phyloP scores from a whole-genome alignment of 2,329 filamentous ascomycete species.

The Metarhizium anisopliae region DNA sequence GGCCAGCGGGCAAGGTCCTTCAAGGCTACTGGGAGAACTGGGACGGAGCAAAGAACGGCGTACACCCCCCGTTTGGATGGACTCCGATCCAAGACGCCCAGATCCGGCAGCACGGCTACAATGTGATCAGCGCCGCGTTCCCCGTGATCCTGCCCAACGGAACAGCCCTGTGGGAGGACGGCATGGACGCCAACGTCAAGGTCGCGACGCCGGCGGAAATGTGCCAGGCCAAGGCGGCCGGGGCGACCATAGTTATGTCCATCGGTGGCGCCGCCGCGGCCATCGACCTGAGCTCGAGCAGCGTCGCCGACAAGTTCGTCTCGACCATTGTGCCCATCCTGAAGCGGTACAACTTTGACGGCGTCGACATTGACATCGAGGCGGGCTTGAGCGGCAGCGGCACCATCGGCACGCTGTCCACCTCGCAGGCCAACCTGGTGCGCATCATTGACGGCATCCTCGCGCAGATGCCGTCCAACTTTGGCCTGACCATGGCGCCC shows the following conservation, averaged over 20 bases:
- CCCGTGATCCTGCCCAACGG: conserved; percentile 25
- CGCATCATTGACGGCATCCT: conserved; percentile 27
- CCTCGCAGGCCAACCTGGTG: conserved; percentile 24
- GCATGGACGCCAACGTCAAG: conserved; percentile 22
- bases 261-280: conserved; percentile 25
- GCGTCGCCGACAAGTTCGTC: conserved; percentile 25
- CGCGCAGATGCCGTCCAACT: conserved; percentile 43
- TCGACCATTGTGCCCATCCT: conserved; percentile 25
- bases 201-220: conserved; percentile 22
- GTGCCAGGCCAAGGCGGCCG: conserved; percentile 24
- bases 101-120: conserved; percentile 23
- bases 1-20: conserved; percentile 23
- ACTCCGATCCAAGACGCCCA: conserved; percentile 20
- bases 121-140: conserved; percentile 25
- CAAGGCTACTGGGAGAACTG: conserved; percentile 29
- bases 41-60: conserved; percentile 23
- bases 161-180: conserved; percentile 22
- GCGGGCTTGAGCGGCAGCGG: conserved; percentile 21
- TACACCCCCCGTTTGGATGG: conserved; percentile 25
- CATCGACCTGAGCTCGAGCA: conserved; percentile 21
- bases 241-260: conserved; percentile 24
- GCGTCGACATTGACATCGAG: conserved; percentile 28
- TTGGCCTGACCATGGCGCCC: conserved; percentile 44
- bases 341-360: conserved; percentile 26
- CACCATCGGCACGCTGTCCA: conserved; percentile 19